Conservation (phyloP, 2,329 filamentous ascomycete genomes). For the Epichloe glyceriae region DNA sequence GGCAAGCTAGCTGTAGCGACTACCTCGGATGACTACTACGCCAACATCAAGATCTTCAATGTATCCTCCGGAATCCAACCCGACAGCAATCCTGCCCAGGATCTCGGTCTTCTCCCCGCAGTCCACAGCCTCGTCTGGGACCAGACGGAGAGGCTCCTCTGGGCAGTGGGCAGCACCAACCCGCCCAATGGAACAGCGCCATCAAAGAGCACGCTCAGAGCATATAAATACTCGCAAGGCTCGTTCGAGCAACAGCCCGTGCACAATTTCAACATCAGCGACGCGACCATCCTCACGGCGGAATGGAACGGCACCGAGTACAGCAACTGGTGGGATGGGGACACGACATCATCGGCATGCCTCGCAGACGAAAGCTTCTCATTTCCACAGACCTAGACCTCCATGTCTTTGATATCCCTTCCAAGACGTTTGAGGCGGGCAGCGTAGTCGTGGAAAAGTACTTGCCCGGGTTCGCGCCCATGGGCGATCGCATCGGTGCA, state of each 20-base stretch:
- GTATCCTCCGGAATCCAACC: background rate
- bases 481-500: background rate
- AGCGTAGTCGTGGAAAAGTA: background rate
- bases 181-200: background rate
- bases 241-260: background rate
- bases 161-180: background rate
- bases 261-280: background rate
- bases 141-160: background rate
- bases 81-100: background rate
- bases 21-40: background rate
- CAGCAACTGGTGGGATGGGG: slow-evolving; percentile 2
- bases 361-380: background rate
- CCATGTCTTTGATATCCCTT: background rate
- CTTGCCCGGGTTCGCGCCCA: background rate
- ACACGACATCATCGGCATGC: background rate
- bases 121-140: slow-evolving; percentile 3
- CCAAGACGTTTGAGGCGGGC: background rate
- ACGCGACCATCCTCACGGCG: background rate
- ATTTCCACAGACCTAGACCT: slow-evolving; percentile 2
- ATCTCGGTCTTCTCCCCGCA: background rate
- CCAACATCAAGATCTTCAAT: slow-evolving; percentile 2
- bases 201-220: background rate
- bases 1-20: slow-evolving; percentile 2
- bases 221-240: background rate
- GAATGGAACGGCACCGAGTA: slow-evolving; percentile 1